phyloP scores from a whole-genome alignment of 1,284 basidiomycete genomes.

The Rhodotorula sp. region DNA sequence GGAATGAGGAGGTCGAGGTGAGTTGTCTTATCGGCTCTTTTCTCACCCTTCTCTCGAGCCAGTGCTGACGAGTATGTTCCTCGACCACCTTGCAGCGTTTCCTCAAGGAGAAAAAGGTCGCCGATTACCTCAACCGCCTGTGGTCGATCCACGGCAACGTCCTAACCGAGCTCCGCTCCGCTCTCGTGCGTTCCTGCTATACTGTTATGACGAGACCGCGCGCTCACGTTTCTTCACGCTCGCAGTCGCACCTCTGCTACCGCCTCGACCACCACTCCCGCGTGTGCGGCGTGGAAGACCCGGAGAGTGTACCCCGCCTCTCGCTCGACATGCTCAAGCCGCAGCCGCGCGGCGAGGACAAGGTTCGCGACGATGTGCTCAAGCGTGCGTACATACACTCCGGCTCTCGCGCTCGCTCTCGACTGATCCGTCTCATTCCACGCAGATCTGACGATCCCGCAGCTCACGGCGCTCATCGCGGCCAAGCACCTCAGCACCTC shows the following conservation, averaged over 20 bases:
- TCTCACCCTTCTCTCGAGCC: conserved; percentile 42
- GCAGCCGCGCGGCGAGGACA: background rate
- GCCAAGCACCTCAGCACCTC: conserved; percentile 42
- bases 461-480: conserved; percentile 42
- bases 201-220: background rate
- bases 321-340: conserved; percentile 16
- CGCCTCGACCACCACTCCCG: conserved; percentile 14
- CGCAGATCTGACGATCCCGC: conserved; percentile 42
- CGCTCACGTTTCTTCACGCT: too few species aligned
- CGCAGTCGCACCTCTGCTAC: conserved; percentile 21
- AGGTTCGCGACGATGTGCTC: conserved; percentile 24
- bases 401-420: background rate
- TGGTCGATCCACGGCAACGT: conserved; percentile 49
- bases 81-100: conserved; percentile 46
- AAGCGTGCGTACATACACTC: conserved; percentile 11
- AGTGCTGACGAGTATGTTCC: conserved; percentile 6
- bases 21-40: conserved; percentile 37
- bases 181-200: conserved; percentile 15
- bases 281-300: background rate
- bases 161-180: conserved; percentile 27
- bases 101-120: conserved; percentile 47
- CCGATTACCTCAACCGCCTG: conserved; percentile 57
- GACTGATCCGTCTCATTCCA: background rate
- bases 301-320: conserved; percentile 8
- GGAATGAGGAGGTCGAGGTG: conserved; percentile 63